phyloP scores from a whole-genome alignment of 768 basidiomycete species.

The Coprinopsis sp. region DNA sequence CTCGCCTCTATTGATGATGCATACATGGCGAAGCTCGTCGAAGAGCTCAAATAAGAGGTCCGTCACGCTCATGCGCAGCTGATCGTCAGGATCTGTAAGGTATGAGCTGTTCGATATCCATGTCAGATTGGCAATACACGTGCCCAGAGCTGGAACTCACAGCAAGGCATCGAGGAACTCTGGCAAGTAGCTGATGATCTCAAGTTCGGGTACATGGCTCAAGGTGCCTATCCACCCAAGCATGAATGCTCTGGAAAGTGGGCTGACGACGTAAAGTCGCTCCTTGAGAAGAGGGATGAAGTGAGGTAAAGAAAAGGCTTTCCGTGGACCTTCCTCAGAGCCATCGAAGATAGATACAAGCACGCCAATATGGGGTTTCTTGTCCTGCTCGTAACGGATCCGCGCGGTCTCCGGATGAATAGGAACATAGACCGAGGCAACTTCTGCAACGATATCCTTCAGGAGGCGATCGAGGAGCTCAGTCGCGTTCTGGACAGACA shows the following conservation, averaged over 20 bases:
- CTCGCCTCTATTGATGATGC: conserved; percentile 67
- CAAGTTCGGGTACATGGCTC: conserved; percentile 94
- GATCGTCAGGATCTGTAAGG: conserved; percentile 90
- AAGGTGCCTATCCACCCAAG: conserved; percentile 95
- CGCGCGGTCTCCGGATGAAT: conserved; percentile 79
- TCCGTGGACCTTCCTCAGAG: conserved; percentile 44
- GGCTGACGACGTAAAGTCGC: conserved; percentile 91
- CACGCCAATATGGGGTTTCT: conserved; percentile 47
- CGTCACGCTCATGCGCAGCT: conserved; percentile 89
- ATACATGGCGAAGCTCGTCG: conserved; percentile 85
- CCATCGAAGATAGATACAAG: conserved; percentile 57
- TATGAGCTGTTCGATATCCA: conserved; percentile 68
- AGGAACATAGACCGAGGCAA: conserved; percentile 91
- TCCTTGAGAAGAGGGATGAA: conserved; percentile 94
- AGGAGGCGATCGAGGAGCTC: conserved; percentile 95
- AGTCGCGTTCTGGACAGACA: conserved; percentile 97
- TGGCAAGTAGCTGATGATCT: conserved; percentile 90
- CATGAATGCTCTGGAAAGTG: conserved; percentile 94
- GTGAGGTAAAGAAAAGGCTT: conserved; percentile 89
- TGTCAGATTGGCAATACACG: no score
- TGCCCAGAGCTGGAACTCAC: conserved; percentile 43
- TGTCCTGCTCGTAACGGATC: conserved; percentile 54
- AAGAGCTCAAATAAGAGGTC: conserved; percentile 86
- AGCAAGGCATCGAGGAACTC: conserved; percentile 92
- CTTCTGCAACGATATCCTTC: conserved; percentile 96